Percentiles rank a stretch among this genome's conserved stretches.
phyloP scores from a whole-genome alignment of 305 asterid genomes.

The Striga hermonthica region DNA sequence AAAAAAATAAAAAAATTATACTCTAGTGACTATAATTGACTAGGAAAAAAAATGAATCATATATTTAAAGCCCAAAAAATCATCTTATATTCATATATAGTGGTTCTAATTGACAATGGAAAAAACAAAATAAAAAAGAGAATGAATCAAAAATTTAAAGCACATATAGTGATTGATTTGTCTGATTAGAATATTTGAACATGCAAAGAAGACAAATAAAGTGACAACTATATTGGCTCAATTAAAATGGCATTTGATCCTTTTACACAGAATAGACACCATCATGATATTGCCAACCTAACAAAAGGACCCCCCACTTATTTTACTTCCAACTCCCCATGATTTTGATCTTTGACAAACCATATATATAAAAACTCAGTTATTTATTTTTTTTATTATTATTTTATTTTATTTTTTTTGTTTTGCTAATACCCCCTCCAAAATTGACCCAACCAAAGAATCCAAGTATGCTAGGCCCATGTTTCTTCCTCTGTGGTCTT shows the following conservation, averaged over 20 bases:
- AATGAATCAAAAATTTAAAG: neutral
- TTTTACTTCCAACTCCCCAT: slow-evolving; percentile 7
- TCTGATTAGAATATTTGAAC: slow-evolving; percentile 16
- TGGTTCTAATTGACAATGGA: neutral
- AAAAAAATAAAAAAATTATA: too few relatives aligned
- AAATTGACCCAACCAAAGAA: slow-evolving; percentile 41
- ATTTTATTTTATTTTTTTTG: too few relatives aligned
- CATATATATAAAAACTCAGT: neutral
- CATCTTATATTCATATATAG: too few relatives aligned
- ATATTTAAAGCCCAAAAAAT: too few relatives aligned
- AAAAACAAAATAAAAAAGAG: neutral
- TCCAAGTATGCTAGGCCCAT: slow-evolving; percentile 45
- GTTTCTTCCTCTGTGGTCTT: slow-evolving; percentile 27
- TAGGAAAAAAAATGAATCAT: too few relatives aligned
- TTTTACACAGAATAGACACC: slow-evolving; percentile 26
- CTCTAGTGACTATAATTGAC: too few relatives aligned
- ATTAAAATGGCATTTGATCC: slow-evolving; percentile 28
- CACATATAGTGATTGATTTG: slow-evolving; percentile 9
- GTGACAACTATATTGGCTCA: slow-evolving; percentile 31
- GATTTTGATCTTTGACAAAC: slow-evolving; percentile 33
- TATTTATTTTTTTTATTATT: too few relatives aligned
- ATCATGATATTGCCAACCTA: slow-evolving; percentile 39
- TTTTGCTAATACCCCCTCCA: slow-evolving; percentile 25
- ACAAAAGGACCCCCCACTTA: slow-evolving; percentile 25
- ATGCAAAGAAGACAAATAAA: slow-evolving; percentile 21